Evolutionary conservation across 139 green algal species (phyloP), one percentile per base, ranked within the genome.

Genomic region (Tetraselmis chui): DNA sequence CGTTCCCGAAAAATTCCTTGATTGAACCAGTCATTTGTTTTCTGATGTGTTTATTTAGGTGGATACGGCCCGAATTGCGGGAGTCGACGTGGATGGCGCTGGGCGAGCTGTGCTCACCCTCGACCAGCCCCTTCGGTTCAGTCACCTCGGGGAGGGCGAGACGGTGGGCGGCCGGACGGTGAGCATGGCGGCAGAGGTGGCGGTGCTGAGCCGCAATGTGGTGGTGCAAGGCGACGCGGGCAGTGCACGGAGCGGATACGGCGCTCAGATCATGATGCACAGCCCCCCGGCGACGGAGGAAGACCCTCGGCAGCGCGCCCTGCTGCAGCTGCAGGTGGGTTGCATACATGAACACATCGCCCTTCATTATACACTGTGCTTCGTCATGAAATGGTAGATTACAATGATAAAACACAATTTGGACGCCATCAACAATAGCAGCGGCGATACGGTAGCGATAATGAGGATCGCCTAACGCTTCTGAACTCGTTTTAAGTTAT

Each of bases 131-230:
- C 82, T 85, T 28, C 1, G 27, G 29, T 79, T 76, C 82, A 85
- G 29, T n/a, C 82, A 85, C 77, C 67, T 82, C 24, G 77, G 82
- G 30, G 32, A 79, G 32, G 28, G 2, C 18, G 45, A 67, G 30
- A 67, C 1, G 27, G n/a, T 29, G 28, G 31, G 28, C 22, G 80
- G 27, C 28, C 30, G 25, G 24, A 18, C 5, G 45, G 45, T 87
- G 29, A 31, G 83, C 29, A 84, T 84, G 75, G 74, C 79, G 23
- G 83, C 79, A 1, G 83, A 87, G 79, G 83, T 87, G 29, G 83
- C 30, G 2, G 28, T 77, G 30, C 76, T 87, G 29, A 84, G 23
- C 58, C 79, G 83, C 31, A 82, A 79, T 29, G 79, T 87, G 24
- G 76, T 79, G 1, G 1, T 79, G 28, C 28, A 79, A 29, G 76